These are phyloP conservation scores for Pleurozium schreberi DNA, from an alignment of 225 moss, liverwort and hornwort species.

Conservation along the genomic window DNA sequence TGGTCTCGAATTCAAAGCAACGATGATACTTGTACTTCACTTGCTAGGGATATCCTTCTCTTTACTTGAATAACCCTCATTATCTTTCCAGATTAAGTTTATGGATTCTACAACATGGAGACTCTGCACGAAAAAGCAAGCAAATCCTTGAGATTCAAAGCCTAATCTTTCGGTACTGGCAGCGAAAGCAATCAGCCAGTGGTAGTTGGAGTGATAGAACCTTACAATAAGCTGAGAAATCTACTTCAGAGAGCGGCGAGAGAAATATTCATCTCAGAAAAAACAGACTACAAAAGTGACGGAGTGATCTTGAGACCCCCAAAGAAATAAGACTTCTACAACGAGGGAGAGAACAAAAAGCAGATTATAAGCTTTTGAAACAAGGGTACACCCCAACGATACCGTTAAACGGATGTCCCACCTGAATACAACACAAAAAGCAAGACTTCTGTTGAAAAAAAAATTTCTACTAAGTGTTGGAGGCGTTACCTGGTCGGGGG, in stretches of 20 bases:
- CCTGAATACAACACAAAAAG: background rate
- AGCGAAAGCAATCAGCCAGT: background rate
- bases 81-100: background rate
- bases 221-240: background rate
- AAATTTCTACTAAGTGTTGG: background rate
- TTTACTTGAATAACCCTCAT: background rate
- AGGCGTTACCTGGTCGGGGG: background rate
- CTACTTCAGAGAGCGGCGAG: background rate
- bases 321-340: background rate
- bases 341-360: background rate
- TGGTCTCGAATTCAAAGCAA: background rate
- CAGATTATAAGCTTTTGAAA: background rate
- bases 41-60: background rate
- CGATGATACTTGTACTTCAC: background rate
- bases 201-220: background rate
- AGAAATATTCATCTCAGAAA: background rate
- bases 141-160: background rate
- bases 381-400: background rate
- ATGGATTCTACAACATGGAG: background rate
- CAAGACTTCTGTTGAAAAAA: background rate
- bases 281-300: background rate
- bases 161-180: background rate
- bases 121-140: background rate
- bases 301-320: background rate
- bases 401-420: background rate